Evolutionary conservation across 306 rosid genomes (phyloP).

Genomic region (Vicia villosa): DNA sequence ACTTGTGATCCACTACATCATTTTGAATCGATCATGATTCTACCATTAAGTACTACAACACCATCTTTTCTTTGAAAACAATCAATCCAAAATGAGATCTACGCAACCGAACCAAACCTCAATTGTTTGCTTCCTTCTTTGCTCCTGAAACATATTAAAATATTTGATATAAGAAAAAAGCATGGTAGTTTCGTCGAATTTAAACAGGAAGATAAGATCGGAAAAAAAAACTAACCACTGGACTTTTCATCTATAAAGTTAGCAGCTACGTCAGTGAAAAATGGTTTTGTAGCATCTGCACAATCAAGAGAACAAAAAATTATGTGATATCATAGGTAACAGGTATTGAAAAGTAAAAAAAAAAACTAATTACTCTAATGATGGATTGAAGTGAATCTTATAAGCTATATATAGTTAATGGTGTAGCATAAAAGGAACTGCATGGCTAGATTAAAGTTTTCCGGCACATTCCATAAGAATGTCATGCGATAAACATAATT

Average conservation of each 20-base stretch:
- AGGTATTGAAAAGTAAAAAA: constrained; percentile 2
- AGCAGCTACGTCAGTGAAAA: constrained; percentile 60
- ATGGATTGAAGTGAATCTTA: constrained; percentile 1
- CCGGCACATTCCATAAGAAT: constrained; percentile 4
- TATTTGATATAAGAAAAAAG: neutral
- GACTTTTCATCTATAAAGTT: constrained; percentile 52
- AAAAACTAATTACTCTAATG: neutral
- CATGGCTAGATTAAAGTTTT: constrained; percentile 10
- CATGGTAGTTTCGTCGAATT: constrained; percentile 8
- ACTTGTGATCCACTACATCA: constrained; percentile 23
- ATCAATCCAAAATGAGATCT: constrained; percentile 38
- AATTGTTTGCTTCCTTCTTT: constrained; percentile 32
- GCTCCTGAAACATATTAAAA: constrained; percentile 39
- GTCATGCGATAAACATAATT: constrained; percentile 3
- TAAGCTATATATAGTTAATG: neutral
- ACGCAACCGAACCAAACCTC: constrained; percentile 30
- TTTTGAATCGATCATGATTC: constrained; percentile 21
- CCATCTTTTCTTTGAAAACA: constrained; percentile 36
- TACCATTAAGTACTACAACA: constrained; percentile 17
- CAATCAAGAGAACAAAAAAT: constrained; percentile 33
- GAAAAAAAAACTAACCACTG: constrained; percentile 49
- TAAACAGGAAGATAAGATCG: constrained; percentile 18
- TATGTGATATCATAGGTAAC: neutral
- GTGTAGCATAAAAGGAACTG: neutral
- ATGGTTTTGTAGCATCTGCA: constrained; percentile 84